These are phyloP conservation scores for Cryptococcus floricola DNA, from an alignment of 1,284 basidiomycete species.

Conservation along the genomic window DNA sequence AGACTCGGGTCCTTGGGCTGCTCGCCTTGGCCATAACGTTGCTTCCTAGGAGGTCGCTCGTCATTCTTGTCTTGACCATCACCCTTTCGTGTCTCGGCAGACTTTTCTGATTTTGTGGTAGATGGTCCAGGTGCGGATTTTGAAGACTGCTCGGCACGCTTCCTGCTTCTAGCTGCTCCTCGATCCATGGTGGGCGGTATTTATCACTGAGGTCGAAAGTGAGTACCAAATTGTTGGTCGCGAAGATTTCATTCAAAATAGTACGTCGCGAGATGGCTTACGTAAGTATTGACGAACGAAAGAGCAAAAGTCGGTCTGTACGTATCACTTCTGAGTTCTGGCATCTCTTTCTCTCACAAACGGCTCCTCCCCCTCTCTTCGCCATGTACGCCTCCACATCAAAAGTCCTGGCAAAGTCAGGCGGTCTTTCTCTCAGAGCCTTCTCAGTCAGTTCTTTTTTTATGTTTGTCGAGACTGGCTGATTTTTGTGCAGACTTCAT, in stretches of 20 bases:
- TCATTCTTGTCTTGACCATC: background rate
- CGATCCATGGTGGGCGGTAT: slow-evolving; percentile 30
- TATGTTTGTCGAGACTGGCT: background rate
- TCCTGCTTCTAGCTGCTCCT: slow-evolving; percentile 43
- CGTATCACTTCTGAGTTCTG: too few species aligned
- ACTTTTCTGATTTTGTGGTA: background rate
- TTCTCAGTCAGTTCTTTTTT: slow-evolving; percentile 11
- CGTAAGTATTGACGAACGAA: too few species aligned
- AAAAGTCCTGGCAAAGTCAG: slow-evolving; percentile 16
- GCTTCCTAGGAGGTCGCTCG: background rate
- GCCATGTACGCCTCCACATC: slow-evolving; percentile 33
- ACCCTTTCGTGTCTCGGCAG: background rate
- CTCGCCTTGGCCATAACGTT: background rate
- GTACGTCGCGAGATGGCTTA: too few species aligned
- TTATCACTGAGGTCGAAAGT: too few species aligned
- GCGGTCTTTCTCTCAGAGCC: slow-evolving; percentile 3
- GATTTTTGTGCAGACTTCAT: slow-evolving; percentile 19
- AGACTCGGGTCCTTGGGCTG: slow-evolving; percentile 24
- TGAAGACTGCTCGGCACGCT: slow-evolving; percentile 12
- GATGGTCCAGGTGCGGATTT: background rate
- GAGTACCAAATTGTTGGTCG: too few species aligned
- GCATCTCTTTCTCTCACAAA: background rate
- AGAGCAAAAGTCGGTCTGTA: too few species aligned
- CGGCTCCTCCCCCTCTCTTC: background rate
- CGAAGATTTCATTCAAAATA: too few species aligned